Evolutionary conservation across 129 eudicot genomes (phyloP), one percentile per base, ranked within the genome.

Genomic region (Heracleum sosnowskyi): DNA sequence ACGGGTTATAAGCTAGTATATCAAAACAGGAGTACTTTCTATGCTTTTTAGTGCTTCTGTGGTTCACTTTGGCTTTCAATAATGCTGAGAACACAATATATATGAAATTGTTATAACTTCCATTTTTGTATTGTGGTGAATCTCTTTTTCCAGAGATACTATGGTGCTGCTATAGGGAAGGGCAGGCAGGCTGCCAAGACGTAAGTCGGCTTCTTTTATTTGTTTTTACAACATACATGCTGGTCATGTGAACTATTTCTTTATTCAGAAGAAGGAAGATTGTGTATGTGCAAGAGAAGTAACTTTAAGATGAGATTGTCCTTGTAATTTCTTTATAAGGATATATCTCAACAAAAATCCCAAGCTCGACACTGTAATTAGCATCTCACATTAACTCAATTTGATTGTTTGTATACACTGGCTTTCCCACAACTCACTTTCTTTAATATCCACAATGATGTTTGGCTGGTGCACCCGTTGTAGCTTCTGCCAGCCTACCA

Each of bases 161-260:
- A 88, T 83, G 98, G 98, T 42, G 96, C 98, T 83, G 92, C 98
- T 33, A 91, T 91, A 75, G 98, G 98, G 70, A 95, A 95, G 78
- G 98, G 98, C 41, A 95, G 92, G 80, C 98, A 95, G 85, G 97
- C 98, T 88, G 98, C 98, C 80, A 95, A 91, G 84, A 95, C 98
- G 98, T 92, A 80, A 90, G 93, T 83, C 60, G 66, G 9, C 42
- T 13, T 57, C 11, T 42, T 73, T 12, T 11, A 20, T 44, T 44
- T 74, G n/a, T 74, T 44, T 74, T 13, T 26, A 26, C n/a, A 41
- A 24, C 72, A 29, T 24, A 73, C 33, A 73, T 73, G 57, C 31
- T 26, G 37, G 24, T 73, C 33, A n/a, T 60, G 33, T n/a, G 34
- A 60, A 22, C 28, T 55, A 55, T 55, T 9, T 9, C 33, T 60